Conservation (phyloP, 805 yeast species). For the Sugiyamaella mastotermitis region DNA sequence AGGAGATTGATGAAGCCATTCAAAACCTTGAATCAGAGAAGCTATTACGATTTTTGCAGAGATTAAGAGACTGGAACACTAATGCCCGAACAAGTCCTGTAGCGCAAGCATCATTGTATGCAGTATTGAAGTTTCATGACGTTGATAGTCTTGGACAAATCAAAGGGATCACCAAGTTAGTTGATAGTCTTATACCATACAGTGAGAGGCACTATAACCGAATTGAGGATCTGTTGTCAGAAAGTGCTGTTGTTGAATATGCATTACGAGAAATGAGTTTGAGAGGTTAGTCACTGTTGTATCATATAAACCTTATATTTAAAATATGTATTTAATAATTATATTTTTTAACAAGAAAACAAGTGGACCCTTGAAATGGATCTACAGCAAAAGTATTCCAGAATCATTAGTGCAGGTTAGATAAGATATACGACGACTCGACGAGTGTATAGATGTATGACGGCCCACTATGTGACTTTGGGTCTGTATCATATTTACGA, state of each 20-base stretch:
- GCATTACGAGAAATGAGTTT: slow-evolving; percentile 58
- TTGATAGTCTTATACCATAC: slow-evolving; percentile 81
- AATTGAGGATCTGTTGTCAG: slow-evolving; percentile 73
- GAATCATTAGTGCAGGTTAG: too few species aligned
- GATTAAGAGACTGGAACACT: slow-evolving; percentile 93
- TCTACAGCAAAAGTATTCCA: too few species aligned
- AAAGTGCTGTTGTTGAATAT: slow-evolving; percentile 79
- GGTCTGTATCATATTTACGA: too few species aligned
- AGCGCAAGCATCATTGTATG: slow-evolving; percentile 71
- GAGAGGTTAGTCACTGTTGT: background rate
- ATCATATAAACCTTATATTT: too few species aligned
- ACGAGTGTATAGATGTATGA: too few species aligned
- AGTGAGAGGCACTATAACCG: slow-evolving; percentile 79
- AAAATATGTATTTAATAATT: too few species aligned
- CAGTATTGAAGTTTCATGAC: slow-evolving; percentile 51
- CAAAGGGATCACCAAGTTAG: slow-evolving; percentile 57
- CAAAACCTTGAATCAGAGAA: slow-evolving; percentile 53
- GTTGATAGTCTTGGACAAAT: slow-evolving; percentile 55
- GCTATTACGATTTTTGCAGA: slow-evolving; percentile 54
- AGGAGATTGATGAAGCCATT: slow-evolving; percentile 60
- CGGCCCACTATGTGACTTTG: too few species aligned
- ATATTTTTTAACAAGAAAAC: too few species aligned
- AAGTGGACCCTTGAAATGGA: too few species aligned
- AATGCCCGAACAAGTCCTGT: slow-evolving; percentile 73
- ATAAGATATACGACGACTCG: too few species aligned